These are phyloP conservation scores for Grifola frondosa DNA, from an alignment of 1,284 basidiomycete species.

Conservation along the genomic window DNA sequence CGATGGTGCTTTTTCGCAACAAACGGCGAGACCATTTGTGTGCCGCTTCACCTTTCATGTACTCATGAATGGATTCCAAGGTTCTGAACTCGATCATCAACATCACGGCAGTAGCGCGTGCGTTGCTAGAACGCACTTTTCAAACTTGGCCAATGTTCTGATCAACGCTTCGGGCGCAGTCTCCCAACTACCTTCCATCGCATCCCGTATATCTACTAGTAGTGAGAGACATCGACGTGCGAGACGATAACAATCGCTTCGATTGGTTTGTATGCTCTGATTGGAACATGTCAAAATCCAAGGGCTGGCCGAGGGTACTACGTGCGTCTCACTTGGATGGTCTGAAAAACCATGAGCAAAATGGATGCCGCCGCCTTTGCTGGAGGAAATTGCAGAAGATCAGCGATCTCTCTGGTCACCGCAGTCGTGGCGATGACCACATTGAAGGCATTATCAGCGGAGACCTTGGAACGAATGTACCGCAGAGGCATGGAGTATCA, in stretches of 20 bases:
- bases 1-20: slow-evolving; percentile 40
- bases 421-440: slow-evolving; percentile 19
- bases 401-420: slow-evolving; percentile 23
- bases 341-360: slow-evolving; percentile 46
- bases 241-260: slow-evolving; percentile 41
- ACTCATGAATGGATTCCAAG: slow-evolving; percentile 38
- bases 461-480: slow-evolving; percentile 4
- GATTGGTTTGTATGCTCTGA: slow-evolving; percentile 36
- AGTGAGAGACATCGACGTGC: slow-evolving; percentile 45
- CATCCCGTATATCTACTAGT: slow-evolving; percentile 43
- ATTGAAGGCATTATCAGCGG: slow-evolving; percentile 14
- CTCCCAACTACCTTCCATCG: slow-evolving; percentile 49
- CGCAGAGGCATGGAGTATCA: slow-evolving; percentile 8
- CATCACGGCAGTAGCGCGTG: background rate
- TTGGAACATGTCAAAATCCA: background rate
- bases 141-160: slow-evolving; percentile 44
- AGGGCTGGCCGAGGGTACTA: background rate
- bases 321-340: slow-evolving; percentile 41
- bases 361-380: slow-evolving; percentile 41
- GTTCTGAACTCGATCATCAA: slow-evolving; percentile 26
- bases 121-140: slow-evolving; percentile 33
- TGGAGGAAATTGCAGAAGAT: slow-evolving; percentile 42
- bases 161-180: slow-evolving; percentile 42
- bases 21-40: slow-evolving; percentile 43
- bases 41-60: slow-evolving; percentile 40